Conservation (phyloP, 2,329 filamentous ascomycete species). For the Hymenoscyphus linearis region DNA sequence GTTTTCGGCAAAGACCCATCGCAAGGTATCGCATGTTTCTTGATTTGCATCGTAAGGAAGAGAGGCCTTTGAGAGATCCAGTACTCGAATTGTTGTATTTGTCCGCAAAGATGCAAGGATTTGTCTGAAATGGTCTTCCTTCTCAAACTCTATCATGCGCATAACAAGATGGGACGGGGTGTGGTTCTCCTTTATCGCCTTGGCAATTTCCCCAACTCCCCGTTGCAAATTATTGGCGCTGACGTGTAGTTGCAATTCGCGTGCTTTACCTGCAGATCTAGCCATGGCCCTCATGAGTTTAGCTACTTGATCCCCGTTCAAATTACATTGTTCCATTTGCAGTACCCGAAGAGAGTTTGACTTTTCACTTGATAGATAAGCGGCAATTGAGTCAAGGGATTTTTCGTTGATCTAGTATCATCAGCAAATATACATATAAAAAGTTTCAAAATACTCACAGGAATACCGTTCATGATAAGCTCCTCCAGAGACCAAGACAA, state of each 20-base stretch:
- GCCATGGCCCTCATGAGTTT: constrained; percentile 60
- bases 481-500: constrained; percentile 64
- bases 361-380: constrained; percentile 56
- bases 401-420: constrained; percentile 47
- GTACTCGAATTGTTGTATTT: constrained; percentile 57
- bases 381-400: constrained; percentile 59
- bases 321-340: constrained; percentile 60
- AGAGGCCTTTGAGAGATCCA: constrained; percentile 67
- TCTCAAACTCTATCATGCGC: constrained; percentile 56
- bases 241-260: constrained; percentile 60
- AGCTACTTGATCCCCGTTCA: constrained; percentile 60
- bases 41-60: constrained; percentile 63
- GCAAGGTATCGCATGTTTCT: constrained; percentile 60
- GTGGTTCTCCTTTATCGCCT: constrained; percentile 44
- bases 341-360: constrained; percentile 57
- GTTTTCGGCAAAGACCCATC: constrained; percentile 61
- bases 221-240: constrained; percentile 50
- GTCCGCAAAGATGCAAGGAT: constrained; percentile 55
- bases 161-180: constrained; percentile 61
- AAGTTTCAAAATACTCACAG: constrained; percentile 30
- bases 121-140: constrained; percentile 47
- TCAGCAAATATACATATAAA: constrained; percentile 16
- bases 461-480: constrained; percentile 57
- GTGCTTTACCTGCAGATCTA: constrained; percentile 40
- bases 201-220: constrained; percentile 45